phyloP scores from a whole-genome alignment of 306 rosid genomes.

The Sphenostylis stenocarpa region DNA sequence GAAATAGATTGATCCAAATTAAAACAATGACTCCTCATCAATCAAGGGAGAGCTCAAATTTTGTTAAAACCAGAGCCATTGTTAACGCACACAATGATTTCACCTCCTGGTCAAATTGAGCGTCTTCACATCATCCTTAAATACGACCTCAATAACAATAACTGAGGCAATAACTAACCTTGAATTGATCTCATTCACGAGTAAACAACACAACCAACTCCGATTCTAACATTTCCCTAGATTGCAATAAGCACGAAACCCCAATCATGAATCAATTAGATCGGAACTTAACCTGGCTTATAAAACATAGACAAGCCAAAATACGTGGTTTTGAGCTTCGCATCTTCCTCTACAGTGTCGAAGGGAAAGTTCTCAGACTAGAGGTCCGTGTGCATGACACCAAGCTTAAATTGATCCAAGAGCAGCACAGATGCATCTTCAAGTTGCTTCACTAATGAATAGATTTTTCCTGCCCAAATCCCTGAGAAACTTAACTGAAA shows the following conservation, averaged over 20 bases:
- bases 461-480: too few relatives aligned
- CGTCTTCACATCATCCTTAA: background rate
- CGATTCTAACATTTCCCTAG: background rate
- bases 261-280: background rate
- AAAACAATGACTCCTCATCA: background rate
- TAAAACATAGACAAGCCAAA: constrained; percentile 56
- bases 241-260: background rate
- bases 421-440: too few relatives aligned
- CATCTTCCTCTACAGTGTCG: constrained; percentile 53
- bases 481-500: too few relatives aligned
- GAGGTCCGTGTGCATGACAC: constrained; percentile 59
- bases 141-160: too few relatives aligned
- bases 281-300: constrained; percentile 47
- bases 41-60: too few relatives aligned
- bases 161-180: too few relatives aligned
- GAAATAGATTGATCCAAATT: background rate
- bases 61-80: background rate
- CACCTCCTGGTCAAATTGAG: background rate
- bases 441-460: too few relatives aligned
- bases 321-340: constrained; percentile 55
- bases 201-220: background rate
- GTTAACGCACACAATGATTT: background rate
- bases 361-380: constrained; percentile 62
- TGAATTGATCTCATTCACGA: background rate
- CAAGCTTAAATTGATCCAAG: too few relatives aligned